Conservation (phyloP, 1,284 basidiomycete genomes). For the Microbotryomycetes sp. region DNA sequence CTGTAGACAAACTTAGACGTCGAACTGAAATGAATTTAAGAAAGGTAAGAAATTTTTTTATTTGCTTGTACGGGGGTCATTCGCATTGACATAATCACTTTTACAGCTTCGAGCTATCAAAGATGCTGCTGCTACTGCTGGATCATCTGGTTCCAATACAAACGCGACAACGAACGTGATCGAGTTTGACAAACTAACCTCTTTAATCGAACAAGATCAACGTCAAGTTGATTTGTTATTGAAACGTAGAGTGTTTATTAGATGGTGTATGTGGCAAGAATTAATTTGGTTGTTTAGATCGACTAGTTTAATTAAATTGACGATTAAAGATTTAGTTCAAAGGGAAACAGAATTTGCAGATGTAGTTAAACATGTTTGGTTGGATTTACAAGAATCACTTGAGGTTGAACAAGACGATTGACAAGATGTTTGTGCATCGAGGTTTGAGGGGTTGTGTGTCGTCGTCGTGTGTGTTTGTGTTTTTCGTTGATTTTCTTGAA, state of each 20-base stretch:
- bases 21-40: constrained; percentile 66
- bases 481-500: no score
- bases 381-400: no score
- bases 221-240: constrained; percentile 25
- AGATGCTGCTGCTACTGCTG: neutral
- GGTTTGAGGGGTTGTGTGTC: no score
- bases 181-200: constrained; percentile 21
- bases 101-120: neutral
- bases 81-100: neutral
- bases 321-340: constrained; percentile 1
- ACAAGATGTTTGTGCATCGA: no score
- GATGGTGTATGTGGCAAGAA: constrained; percentile 34
- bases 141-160: neutral
- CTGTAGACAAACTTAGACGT: constrained; percentile 76
- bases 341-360: constrained; percentile 1
- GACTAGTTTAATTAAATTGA: constrained; percentile 10
- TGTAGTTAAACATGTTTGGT: no score
- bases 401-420: no score
- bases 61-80: no score
- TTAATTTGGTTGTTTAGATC: constrained; percentile 17
- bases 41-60: constrained; percentile 45
- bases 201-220: constrained; percentile 27
- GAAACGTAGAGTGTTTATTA: constrained; percentile 27
- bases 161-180: constrained; percentile 9
- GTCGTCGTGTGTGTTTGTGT: no score